Evolutionary conservation across 371 early-diverging fungal genomes (phyloP).

Genomic region (Mortierella sp.): DNA sequence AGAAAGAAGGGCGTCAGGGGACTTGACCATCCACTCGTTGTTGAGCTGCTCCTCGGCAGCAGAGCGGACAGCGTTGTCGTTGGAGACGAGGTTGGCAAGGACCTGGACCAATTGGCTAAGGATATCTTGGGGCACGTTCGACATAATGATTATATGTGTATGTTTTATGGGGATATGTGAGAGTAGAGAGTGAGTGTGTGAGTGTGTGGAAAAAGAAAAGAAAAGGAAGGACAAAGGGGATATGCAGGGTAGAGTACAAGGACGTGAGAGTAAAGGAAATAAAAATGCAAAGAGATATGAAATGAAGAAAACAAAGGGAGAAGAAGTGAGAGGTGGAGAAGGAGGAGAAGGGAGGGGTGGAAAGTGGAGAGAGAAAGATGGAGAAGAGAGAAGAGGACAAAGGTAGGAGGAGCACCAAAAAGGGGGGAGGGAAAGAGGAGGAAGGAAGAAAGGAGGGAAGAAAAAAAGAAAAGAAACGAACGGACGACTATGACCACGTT

Average conservation of each 20-base stretch:
- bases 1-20: slow-evolving; percentile 76
- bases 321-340: slow-evolving; percentile 5
- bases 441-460: neutral
- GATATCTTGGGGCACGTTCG: slow-evolving; percentile 68
- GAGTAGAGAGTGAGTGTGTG: neutral
- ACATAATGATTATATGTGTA: slow-evolving; percentile 25
- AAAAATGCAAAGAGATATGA: slow-evolving; percentile 33
- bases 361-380: slow-evolving; percentile 14
- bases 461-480: neutral
- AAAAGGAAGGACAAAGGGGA: neutral
- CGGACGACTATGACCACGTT: neutral
- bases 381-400: slow-evolving; percentile 4
- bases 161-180: neutral
- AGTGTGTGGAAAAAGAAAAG: neutral
- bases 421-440: slow-evolving; percentile 4
- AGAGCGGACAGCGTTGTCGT: slow-evolving; percentile 73
- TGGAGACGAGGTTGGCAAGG: slow-evolving; percentile 70
- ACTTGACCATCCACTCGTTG: slow-evolving; percentile 77
- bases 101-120: slow-evolving; percentile 72
- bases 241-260: slow-evolving; percentile 1
- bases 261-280: slow-evolving; percentile 5
- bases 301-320: slow-evolving; percentile 17
- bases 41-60: slow-evolving; percentile 82
- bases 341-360: slow-evolving; percentile 1
- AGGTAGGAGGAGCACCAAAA: slow-evolving; percentile 2